Evolutionary conservation across 176 grass and related monocot species (phyloP), one percentile per base, ranked within the genome.

Genomic region (Triticum timopheevii): DNA sequence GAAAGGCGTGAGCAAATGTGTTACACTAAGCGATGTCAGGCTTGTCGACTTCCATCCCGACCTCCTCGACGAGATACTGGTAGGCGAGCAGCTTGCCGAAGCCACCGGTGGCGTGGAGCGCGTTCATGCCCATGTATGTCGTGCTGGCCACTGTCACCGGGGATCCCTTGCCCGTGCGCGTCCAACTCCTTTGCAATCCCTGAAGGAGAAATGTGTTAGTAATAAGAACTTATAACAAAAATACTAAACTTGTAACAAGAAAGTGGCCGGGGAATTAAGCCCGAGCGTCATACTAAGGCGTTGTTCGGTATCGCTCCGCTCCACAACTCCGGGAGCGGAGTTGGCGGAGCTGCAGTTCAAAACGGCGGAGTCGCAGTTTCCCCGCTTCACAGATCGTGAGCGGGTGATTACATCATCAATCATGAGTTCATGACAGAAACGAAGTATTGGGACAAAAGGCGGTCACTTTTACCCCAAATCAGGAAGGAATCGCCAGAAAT

Each of bases 121-220:
- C 77, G 22, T 50, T 35, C 19, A 10, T 64, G 77, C 85, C 77
- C 9, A 73, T 5, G 28, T 73, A 87, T 27, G 23, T 62, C 28
- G 77, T 61, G 58, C 30, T 52, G 61, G 86, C 78, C 69, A 87
- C n/a, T 7, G 42, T 76, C 15, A 17, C 31, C n/a, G 31, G 68
- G 68, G 47, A 87, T 81, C 45, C 79, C 79, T 5, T 44, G 81
- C 33, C 86, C 71, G 16, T 69, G 33, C 25, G n/a, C 36, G 34
- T 87, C 79, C 62, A 82, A 71, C 24, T 77, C 61, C 33, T 68
- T 82, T 17, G 79, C 86, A 0, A 82, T 77, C 79, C 20, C 79
- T 87, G n/a, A 61, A 61, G 2, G 20, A 61, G 56, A 61, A n/a
- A 61, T n/a, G 56, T 9, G 63, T 30, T 44, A 3, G 42, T 64